Base-by-base conservation (phyloP, 2,329 filamentous ascomycete species). In the Nothophoma quercina region DNA sequence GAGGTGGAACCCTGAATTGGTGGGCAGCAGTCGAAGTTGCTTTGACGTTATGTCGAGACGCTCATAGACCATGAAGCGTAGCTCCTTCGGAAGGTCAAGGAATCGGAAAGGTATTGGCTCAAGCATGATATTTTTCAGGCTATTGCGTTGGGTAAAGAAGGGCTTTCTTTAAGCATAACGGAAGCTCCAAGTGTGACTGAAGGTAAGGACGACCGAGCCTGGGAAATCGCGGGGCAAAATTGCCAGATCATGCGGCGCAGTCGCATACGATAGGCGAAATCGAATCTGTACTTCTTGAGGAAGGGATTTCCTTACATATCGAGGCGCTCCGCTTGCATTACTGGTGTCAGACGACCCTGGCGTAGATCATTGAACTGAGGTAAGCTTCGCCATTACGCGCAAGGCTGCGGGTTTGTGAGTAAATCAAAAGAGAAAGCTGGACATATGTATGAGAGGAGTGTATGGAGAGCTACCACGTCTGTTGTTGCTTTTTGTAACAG, bases 41-140 rank as follows among this genome's bases (percentile, higher is more conserved):
- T 38, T 55, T 9, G 23, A 46, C 9, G 36, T 42, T n/a, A 43
- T 46, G 13, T 6, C 19, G 4, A 55, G 42, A 12, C 35, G 48
- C 12, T 52, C 53, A 38, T 56, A 56, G 12, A 56, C 22, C 18
- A 56, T 56, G 13, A 44, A 43, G n/a, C 53, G 53, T 25, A 56
- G 15, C 29, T 56, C 53, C 9, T 56, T 56, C 10, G 53, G 53
- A 10, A 56, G 48, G 13, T 52, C 53, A 12, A 56, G 38, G 3
- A 56, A 56, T 4, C 30, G 42, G 12, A 55, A 55, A 5, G 34
- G 35, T 26, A 7, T 9, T 19, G 21, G 19, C 18, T 32, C 29
- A 5, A 22, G n/a, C 50, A 44, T 44, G n/a, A 10, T 25, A 3
- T 34, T 18, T 25, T 8, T 12, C 16, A 10, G 6, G 7, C 12